Base-by-base conservation (phyloP, 2,329 filamentous ascomycete species). In the Raffaelea arxii region DNA sequence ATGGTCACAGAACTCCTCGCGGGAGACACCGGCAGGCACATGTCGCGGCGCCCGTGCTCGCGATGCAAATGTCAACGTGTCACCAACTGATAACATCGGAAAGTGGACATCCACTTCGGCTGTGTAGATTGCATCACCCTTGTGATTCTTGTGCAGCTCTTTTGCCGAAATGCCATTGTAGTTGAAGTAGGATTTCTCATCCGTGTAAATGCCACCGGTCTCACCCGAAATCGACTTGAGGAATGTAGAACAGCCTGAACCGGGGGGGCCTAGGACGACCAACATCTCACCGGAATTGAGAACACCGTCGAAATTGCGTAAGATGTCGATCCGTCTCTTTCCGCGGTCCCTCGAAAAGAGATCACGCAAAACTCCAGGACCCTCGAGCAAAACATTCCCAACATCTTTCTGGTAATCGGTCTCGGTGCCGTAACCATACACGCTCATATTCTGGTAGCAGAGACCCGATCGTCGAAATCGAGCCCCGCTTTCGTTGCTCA, bases 51-150 rank as follows among this genome's bases (percentile, higher is more conserved):
- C 76, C 47, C 83, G 74, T 6, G 85, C 83, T 18, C 77, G 71
- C 4, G 86, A 84, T 18, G 86, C 86, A 51, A 91, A 91, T 46
- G 78, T 82, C 41, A 91, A 71, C 1, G 86, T 92, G 56, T 91
- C 83, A 44, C 84, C 84, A 38, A 91, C 86, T 2, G 77, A 81
- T 56, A 92, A 65, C 65, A 82, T 77, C 12, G 85, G 84, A 58
- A 90, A 90, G 64, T 90, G 85, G 4, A 85, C 82, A 59, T 94
- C 88, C 30, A 86, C 82, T 62, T 92, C 86, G 49, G 85, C 85
- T 0, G 85, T 90, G 65, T 92, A 92, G 61, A 92, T 90, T 51
- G 85, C 85, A 65, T 94, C 87, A 53, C 87, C 87, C 24, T 85
- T 81, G 66, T 91, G 89, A 51, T 77, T 71, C 11, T 77, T 78